Evolutionary conservation across 2,329 filamentous ascomycete species (phyloP).

Genomic region (Ophiostoma sp.): DNA sequence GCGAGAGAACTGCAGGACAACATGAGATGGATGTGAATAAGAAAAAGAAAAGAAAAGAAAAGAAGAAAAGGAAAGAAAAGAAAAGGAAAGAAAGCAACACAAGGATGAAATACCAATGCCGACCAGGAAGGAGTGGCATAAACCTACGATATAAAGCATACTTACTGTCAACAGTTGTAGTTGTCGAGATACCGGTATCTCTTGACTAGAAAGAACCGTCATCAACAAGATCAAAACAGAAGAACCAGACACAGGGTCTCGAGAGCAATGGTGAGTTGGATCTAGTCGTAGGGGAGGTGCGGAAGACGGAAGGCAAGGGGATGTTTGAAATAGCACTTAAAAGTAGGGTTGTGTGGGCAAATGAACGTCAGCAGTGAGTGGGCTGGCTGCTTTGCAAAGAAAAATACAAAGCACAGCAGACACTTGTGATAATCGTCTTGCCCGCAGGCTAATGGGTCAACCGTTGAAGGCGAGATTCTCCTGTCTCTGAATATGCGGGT

Average conservation of each 20-base stretch:
- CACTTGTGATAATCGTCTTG: not conserved
- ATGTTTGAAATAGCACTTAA: not conserved
- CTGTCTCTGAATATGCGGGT: constrained; percentile 19
- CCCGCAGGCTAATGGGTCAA: constrained; percentile 10
- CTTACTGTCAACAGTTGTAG: not conserved
- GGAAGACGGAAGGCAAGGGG: not conserved
- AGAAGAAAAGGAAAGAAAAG: not conserved
- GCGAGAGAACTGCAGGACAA: constrained; percentile 16
- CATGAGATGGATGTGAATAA: constrained; percentile 9
- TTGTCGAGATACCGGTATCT: not conserved
- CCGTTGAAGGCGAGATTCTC: constrained; percentile 19
- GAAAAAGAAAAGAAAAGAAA: not conserved
- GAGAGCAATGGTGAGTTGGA: not conserved
- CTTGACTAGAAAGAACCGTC: not conserved
- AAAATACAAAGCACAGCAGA: not conserved
- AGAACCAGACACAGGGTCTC: not conserved
- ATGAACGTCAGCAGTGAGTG: not conserved
- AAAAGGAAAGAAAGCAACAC: too few relatives aligned
- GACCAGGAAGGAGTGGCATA: not conserved
- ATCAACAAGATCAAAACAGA: not conserved
- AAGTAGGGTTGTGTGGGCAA: not conserved
- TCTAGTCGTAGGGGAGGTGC: constrained; percentile 7
- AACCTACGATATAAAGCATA: not conserved
- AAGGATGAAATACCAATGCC: not conserved
- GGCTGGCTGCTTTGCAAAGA: not conserved